Conservation (phyloP, 2,329 filamentous ascomycete species). For the Simplicillium sp. region DNA sequence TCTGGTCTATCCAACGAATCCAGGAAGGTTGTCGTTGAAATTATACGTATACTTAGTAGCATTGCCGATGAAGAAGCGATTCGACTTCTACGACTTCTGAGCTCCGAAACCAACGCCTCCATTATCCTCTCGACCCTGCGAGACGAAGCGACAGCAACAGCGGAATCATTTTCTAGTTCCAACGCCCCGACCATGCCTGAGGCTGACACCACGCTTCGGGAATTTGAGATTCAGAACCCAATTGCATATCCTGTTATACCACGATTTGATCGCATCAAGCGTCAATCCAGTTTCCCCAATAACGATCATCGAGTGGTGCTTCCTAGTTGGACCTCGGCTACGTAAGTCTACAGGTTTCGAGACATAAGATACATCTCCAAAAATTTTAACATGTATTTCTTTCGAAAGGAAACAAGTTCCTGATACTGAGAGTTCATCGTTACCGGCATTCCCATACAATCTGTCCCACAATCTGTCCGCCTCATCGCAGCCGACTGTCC, state of each 20-base stretch:
- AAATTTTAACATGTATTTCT: no score
- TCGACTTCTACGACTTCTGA: slow-evolving; percentile 12
- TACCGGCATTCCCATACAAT: no score
- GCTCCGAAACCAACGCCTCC: slow-evolving; percentile 11
- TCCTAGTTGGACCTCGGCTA: no score
- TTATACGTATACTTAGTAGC: slow-evolving; percentile 14
- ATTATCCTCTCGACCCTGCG: slow-evolving; percentile 12
- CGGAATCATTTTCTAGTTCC: neutral
- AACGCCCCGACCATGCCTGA: neutral
- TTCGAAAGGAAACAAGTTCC: neutral
- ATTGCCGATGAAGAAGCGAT: slow-evolving; percentile 11
- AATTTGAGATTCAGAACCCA: slow-evolving; percentile 16
- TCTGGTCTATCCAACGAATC: slow-evolving; percentile 4
- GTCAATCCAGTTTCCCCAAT: neutral
- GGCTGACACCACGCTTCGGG: slow-evolving; percentile 8
- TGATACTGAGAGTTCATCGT: no score
- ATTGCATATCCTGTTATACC: slow-evolving; percentile 12
- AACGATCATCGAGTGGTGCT: neutral
- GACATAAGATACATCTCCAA: no score
- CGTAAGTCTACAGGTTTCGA: no score
- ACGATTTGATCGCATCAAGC: neutral
- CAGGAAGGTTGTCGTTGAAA: slow-evolving; percentile 9
- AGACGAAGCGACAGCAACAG: neutral
- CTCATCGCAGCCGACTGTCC: no score
- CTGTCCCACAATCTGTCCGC: no score